Conservation (phyloP, 2,329 filamentous ascomycete genomes). For the Ceratocystiopsis minuta region DNA sequence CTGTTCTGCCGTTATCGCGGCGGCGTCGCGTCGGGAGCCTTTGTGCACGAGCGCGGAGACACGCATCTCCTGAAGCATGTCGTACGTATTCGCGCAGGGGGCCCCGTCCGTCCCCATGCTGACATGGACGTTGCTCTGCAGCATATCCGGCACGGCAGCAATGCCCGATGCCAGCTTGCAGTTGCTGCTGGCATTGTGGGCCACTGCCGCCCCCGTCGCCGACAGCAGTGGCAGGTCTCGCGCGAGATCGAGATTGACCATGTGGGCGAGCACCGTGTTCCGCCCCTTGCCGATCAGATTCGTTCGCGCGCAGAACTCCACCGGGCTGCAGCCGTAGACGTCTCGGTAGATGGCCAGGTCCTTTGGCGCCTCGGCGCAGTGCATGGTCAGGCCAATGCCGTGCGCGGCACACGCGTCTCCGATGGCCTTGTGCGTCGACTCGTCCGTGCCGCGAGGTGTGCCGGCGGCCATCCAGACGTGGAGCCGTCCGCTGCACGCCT, state of each 20-base stretch:
- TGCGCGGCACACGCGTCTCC: conserved; percentile 20
- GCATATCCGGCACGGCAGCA: conserved; percentile 26
- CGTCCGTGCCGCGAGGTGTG: conserved; percentile 25
- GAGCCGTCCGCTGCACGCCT: conserved; percentile 18
- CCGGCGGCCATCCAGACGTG: conserved; percentile 29
- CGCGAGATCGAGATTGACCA: conserved; percentile 28
- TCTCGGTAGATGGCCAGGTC: conserved; percentile 20
- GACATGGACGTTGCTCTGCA: conserved; percentile 25
- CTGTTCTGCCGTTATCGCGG: conserved; percentile 22
- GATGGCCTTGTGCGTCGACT: conserved; percentile 21
- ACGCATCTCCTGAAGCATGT: conserved; percentile 34
- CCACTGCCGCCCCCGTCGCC: conserved; percentile 23
- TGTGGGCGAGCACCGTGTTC: conserved; percentile 30
- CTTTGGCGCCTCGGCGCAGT: conserved; percentile 24
- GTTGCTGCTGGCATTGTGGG: conserved; percentile 33
- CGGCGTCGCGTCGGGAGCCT: conserved; percentile 22
- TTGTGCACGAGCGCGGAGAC: conserved; percentile 31
- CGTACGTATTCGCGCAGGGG: conserved; percentile 32
- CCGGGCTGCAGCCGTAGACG: conserved; percentile 22
- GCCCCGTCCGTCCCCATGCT: conserved; percentile 33
- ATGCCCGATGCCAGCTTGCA: conserved; percentile 33
- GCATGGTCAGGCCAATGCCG: conserved; percentile 27
- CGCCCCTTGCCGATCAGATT: conserved; percentile 18
- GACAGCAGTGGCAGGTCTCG: conserved; percentile 21
- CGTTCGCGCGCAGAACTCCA: conserved; percentile 22